A percentile compares a stretch with the other conserved stretches of the same genome.
Conservation (phyloP, 495 filamentous ascomycete species). For the Chlorociboria aeruginascens region DNA sequence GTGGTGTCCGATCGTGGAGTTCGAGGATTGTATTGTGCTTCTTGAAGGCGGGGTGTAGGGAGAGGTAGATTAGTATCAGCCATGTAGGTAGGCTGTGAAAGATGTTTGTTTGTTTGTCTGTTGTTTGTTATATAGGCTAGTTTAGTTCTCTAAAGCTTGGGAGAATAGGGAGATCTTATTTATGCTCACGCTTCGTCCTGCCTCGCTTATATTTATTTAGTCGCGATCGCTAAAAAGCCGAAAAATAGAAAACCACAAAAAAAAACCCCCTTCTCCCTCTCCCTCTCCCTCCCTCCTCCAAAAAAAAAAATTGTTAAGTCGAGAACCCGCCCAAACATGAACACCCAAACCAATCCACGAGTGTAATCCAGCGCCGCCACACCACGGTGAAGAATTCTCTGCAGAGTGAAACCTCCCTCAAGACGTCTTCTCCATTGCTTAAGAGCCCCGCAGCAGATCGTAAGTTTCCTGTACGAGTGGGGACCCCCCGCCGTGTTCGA, state of each 20-base stretch:
- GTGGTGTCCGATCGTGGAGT: conserved; percentile 11
- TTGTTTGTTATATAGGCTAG: too few species aligned
- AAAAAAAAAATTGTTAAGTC: conserved; percentile 18
- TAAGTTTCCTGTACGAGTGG: conserved; percentile 23
- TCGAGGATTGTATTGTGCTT: conserved; percentile 23
- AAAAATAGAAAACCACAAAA: too few species aligned
- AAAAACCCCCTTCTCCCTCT: too few species aligned
- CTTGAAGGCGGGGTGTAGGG: conserved; percentile 17
- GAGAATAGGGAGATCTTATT: too few species aligned
- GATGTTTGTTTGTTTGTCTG: too few species aligned
- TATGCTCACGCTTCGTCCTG: too few species aligned
- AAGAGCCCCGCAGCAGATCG: conserved; percentile 21
- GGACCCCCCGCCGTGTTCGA: conserved; percentile 21
- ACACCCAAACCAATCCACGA: conserved; percentile 19
- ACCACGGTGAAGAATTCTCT: conserved; percentile 22
- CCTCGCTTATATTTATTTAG: too few species aligned
- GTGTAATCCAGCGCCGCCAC: conserved; percentile 23
- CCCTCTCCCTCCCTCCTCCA: too few species aligned
- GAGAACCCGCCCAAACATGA: conserved; percentile 14
- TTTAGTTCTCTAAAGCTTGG: too few species aligned
- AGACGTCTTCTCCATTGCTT: conserved; percentile 22
- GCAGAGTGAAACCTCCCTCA: conserved; percentile 25
- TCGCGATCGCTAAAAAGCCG: too few species aligned
- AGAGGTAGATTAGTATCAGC: conserved; percentile 13
- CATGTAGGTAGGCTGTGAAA: conserved; percentile 6